A percentile compares a stretch with the other conserved stretches of the same genome.
phyloP scores from a whole-genome alignment of 805 yeast species.

The Nakazawaea holstii region DNA sequence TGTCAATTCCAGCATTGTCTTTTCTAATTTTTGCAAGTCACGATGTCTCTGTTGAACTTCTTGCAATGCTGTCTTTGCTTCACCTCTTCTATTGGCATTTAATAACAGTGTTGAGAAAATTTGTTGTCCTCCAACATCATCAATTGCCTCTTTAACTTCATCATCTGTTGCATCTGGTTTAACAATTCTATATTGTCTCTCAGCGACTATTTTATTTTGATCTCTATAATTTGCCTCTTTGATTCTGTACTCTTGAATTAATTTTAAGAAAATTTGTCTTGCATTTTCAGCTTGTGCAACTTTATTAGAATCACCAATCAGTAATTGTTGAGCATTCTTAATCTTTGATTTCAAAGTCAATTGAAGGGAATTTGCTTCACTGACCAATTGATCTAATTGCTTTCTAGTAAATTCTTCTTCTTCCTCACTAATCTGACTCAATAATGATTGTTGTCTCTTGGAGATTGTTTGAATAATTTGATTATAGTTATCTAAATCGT shows the following conservation, averaged over 20 bases:
- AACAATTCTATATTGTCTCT: conserved; percentile 86
- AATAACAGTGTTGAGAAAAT: conserved; percentile 89
- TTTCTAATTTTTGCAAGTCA: conserved; percentile 90
- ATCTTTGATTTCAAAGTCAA: conserved; percentile 65
- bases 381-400: conserved; percentile 70
- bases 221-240: conserved; percentile 84
- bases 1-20: conserved; percentile 92
- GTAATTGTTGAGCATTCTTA: conserved; percentile 67
- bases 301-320: conserved; percentile 71
- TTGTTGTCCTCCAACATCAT: conserved; percentile 81
- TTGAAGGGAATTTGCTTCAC: conserved; percentile 78
- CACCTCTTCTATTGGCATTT: conserved; percentile 86
- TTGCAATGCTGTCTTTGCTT: conserved; percentile 89
- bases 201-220: conserved; percentile 81
- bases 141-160: conserved; percentile 81
- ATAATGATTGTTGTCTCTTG: conserved; percentile 60
- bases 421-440: conserved; percentile 69
- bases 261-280: conserved; percentile 77
- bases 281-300: conserved; percentile 87
- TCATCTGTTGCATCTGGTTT: conserved; percentile 80
- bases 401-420: conserved; percentile 63
- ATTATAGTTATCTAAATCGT: conserved; percentile 64
- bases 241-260: conserved; percentile 81
- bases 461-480: conserved; percentile 65
- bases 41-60: conserved; percentile 96